Evolutionary conservation across 2,329 filamentous ascomycete genomes (phyloP), one percentile per base, ranked within the genome.

Genomic region (Fusarium burgessii): DNA sequence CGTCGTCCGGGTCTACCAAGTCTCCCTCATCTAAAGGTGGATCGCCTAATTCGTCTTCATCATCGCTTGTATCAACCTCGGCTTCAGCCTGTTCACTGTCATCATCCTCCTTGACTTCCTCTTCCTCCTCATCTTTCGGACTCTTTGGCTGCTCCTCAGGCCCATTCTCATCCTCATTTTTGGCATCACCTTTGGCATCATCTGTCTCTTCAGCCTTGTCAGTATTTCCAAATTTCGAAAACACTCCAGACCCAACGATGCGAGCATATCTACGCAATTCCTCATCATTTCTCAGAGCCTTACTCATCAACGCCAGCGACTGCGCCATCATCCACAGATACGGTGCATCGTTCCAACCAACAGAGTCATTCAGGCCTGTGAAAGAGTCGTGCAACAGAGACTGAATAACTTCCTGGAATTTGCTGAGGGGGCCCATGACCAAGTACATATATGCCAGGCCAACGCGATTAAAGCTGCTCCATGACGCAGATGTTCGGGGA

Each of bases 381-480:
- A 66, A 51, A 8, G 40, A 41, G 10, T 25, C 63, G 0, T 62
- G 13, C 1, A 62, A 0, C 0, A 62, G 10, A 4, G 49, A 45
- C 18, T 66, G 56, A 0, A 66, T 8, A 3, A 12, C 29, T 5
- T 52, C 45, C 14, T 68, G 65, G 6, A 61, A 40, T 33, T 66
- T 66, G 3, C 12, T 12, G 1, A 56, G 12, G 4, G 65, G 65
- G 0, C 65, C 65, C 49, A 66, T 56, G 14, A 62, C 41, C 0
- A 66, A 29, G 10, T 68, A 66, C 56, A 68, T 68, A 6, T 61
- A 50, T 6, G 62, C 50, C 8, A 68, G 20, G 1, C 20, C 50
- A 1, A 68, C 11, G 0, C 62, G 50, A 3, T 29, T 56, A 1
- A 8, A 29, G 5, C 33, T 36, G 1, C 29, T 60, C 7, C 13